Conservation (phyloP, 2,329 filamentous ascomycete genomes). For the Arthrobotrys pseudoclavata region DNA sequence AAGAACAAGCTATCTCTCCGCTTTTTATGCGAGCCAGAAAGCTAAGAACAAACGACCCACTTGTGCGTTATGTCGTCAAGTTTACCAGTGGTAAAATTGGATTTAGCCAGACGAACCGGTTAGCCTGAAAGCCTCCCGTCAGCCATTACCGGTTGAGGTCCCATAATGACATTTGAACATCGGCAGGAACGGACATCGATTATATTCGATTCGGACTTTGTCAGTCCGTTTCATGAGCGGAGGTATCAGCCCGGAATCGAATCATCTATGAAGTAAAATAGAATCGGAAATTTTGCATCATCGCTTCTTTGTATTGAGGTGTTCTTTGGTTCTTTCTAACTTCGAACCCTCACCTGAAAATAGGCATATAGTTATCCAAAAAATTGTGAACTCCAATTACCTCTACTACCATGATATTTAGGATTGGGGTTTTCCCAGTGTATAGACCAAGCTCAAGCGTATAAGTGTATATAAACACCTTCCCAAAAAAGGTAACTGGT, state of each 20-base stretch:
- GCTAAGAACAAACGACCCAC: neutral
- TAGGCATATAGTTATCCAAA: neutral
- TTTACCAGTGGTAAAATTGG: slow-evolving; percentile 16
- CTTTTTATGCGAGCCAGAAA: slow-evolving; percentile 11
- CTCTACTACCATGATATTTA: too few relatives aligned
- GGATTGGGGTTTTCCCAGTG: too few relatives aligned
- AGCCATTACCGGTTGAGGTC: slow-evolving; percentile 40
- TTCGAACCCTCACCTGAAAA: neutral
- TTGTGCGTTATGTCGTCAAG: slow-evolving; percentile 8
- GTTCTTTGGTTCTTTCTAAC: neutral
- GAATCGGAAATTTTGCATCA: neutral
- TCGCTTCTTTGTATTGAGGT: too few relatives aligned
- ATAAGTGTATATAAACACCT: too few relatives aligned
- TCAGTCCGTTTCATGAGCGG: slow-evolving; percentile 49
- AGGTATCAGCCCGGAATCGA: slow-evolving; percentile 29
- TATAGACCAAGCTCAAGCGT: too few relatives aligned
- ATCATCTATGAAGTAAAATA: neutral
- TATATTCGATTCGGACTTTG: slow-evolving; percentile 48
- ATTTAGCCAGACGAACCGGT: slow-evolving; percentile 55
- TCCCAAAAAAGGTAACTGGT: too few relatives aligned
- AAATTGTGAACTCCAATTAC: neutral
- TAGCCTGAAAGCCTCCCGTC: slow-evolving; percentile 57
- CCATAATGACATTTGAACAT: slow-evolving; percentile 23
- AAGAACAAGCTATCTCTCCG: slow-evolving; percentile 1
- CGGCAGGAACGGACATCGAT: slow-evolving; percentile 27